These are phyloP conservation scores for Potentilla sterilis DNA, from an alignment of 306 rosid species.

Conservation along the genomic window DNA sequence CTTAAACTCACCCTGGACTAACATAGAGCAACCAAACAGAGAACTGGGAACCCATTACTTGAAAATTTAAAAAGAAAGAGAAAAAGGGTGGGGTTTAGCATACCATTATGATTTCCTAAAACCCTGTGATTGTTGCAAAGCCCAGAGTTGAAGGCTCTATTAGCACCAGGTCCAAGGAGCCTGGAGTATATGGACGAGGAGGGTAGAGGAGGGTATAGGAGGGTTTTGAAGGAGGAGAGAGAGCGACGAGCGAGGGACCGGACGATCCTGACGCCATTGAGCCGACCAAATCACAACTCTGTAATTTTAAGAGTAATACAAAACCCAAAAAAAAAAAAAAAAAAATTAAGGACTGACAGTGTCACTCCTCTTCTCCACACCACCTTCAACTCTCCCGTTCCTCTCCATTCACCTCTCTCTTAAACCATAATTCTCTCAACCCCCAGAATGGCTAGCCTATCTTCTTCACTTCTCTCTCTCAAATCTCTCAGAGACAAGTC, in stretches of 20 bases:
- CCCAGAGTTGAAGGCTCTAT: constrained; percentile 48
- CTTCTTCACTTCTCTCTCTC: too few relatives aligned
- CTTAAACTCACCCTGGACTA: not conserved
- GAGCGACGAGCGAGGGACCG: constrained; percentile 56
- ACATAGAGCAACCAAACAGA: not conserved
- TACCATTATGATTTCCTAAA: constrained; percentile 45
- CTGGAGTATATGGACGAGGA: constrained; percentile 32
- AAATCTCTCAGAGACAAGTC: too few relatives aligned
- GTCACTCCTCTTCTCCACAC: too few relatives aligned
- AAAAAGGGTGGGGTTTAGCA: constrained; percentile 6
- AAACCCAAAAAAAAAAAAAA: too few relatives aligned
- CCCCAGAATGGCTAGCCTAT: too few relatives aligned
- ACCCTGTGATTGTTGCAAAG: constrained; percentile 32
- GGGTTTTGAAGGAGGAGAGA: constrained; percentile 21
- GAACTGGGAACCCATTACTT: not conserved
- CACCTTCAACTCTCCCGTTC: too few relatives aligned
- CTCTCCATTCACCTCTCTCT: too few relatives aligned
- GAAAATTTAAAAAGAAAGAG: not conserved
- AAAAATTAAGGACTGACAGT: too few relatives aligned
- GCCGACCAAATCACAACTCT: constrained; percentile 48
- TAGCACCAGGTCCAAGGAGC: constrained; percentile 31
- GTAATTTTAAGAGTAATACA: too few relatives aligned
- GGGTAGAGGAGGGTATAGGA: constrained; percentile 12
- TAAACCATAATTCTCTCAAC: too few relatives aligned
- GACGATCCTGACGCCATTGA: constrained; percentile 51